phyloP scores from a whole-genome alignment of 331 rosid species.

The Ulmus americana region DNA sequence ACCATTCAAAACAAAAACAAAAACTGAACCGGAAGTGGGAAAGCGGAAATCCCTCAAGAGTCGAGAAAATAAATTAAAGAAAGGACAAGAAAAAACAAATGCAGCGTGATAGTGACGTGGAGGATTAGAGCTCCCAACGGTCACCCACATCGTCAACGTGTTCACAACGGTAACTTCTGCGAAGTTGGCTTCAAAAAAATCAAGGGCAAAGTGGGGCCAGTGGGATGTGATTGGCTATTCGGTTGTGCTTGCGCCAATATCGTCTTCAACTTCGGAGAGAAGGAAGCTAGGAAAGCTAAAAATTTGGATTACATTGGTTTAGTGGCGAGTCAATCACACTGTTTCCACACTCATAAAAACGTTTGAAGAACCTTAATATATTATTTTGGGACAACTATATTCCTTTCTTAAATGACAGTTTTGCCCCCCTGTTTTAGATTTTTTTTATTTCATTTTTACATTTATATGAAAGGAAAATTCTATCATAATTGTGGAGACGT shows the following conservation, averaged over 20 bases:
- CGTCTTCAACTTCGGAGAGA: not conserved
- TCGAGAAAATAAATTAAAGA: not conserved
- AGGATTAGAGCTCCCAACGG: slow-evolving; percentile 2
- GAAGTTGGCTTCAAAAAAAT: not conserved
- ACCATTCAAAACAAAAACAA: too few species aligned
- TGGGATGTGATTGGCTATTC: not conserved
- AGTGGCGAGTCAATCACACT: slow-evolving; percentile 14
- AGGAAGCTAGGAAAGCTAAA: not conserved
- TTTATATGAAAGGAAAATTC: too few species aligned
- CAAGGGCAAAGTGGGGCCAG: slow-evolving; percentile 1
- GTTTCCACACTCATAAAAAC: not conserved
- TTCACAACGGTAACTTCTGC: slow-evolving; percentile 38
- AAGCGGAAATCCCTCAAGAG: not conserved
- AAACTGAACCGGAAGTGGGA: not conserved
- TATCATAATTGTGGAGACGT: too few species aligned
- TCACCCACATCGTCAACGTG: not conserved
- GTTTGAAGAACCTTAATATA: too few species aligned
- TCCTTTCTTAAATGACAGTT: not conserved
- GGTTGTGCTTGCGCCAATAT: not conserved
- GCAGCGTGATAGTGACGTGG: slow-evolving; percentile 6
- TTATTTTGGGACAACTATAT: not conserved
- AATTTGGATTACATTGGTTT: not conserved
- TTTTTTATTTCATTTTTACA: not conserved
- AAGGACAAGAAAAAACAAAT: not conserved
- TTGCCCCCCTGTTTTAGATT: not conserved